Evolutionary conservation across 805 yeast genomes (phyloP).

Genomic region (Candida ponderosae): DNA sequence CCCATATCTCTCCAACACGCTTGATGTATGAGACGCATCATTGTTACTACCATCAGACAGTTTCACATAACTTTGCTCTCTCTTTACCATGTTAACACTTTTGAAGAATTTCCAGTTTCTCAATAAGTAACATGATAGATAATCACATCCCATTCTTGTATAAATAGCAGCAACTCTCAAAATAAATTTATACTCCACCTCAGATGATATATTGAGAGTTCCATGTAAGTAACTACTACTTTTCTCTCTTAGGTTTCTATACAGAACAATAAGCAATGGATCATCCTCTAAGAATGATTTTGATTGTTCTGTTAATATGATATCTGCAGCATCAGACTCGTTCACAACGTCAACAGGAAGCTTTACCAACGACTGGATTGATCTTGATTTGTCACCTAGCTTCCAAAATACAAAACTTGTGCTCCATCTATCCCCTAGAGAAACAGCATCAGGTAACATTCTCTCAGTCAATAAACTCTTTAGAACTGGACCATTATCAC

Average conservation of each 20-base stretch:
- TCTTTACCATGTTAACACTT: conserved; percentile 8
- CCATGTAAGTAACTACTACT: conserved; percentile 43
- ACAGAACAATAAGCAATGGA: conserved; percentile 69
- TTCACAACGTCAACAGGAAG: conserved; percentile 36
- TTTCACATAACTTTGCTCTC: conserved; percentile 6
- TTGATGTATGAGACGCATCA: no score
- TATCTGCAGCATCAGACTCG: conserved; percentile 20
- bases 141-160: conserved; percentile 87
- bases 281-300: conserved; percentile 58
- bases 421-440: conserved; percentile 70
- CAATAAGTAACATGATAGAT: conserved; percentile 54
- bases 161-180: conserved; percentile 59
- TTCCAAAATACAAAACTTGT: conserved; percentile 78
- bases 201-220: conserved; percentile 31
- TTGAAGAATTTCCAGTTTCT: conserved; percentile 59
- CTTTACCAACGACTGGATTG: conserved; percentile 61
- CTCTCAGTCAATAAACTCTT: conserved; percentile 38
- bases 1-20: no score
- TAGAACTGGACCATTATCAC: conserved; percentile 49
- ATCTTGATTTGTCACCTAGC: conserved; percentile 34
- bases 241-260: conserved; percentile 49
- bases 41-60: conserved; percentile 2
- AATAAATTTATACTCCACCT: conserved; percentile 53
- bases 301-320: conserved; percentile 19
- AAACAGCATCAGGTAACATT: conserved; percentile 49